Evolutionary conservation across 2,329 filamentous ascomycete species (phyloP).

Genomic region (Amesomyces nigricolor): DNA sequence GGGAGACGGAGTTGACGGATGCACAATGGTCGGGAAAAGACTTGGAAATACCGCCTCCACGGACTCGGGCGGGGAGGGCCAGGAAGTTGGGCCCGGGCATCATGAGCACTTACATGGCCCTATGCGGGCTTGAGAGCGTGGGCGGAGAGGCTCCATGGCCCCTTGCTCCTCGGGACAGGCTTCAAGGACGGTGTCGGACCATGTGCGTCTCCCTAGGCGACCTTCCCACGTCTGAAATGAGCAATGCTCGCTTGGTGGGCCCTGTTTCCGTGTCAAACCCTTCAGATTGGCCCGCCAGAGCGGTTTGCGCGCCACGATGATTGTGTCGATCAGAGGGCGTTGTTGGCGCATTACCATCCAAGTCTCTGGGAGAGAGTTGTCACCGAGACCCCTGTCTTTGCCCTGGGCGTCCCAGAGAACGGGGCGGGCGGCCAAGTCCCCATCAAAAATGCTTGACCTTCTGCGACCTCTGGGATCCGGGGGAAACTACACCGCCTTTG

Average conservation of each 20-base stretch:
- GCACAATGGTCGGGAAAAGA: slow-evolving; percentile 2
- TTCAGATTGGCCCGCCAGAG: slow-evolving; percentile 29
- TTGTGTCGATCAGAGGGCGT: slow-evolving; percentile 31
- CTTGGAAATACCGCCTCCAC: slow-evolving; percentile 3
- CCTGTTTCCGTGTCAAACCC: slow-evolving; percentile 26
- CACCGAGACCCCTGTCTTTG: slow-evolving; percentile 20
- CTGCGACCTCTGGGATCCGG: slow-evolving; percentile 13
- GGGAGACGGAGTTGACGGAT: not conserved
- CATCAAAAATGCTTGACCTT: slow-evolving; percentile 7
- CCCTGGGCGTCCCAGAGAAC: slow-evolving; percentile 13
- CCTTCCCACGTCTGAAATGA: slow-evolving; percentile 29
- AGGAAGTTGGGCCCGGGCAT: slow-evolving; percentile 18
- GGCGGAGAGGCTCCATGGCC: slow-evolving; percentile 22
- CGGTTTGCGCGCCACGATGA: slow-evolving; percentile 32
- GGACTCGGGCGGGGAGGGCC: slow-evolving; percentile 6
- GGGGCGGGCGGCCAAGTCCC: slow-evolving; percentile 12
- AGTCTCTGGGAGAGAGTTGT: slow-evolving; percentile 16
- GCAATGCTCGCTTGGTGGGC: slow-evolving; percentile 30
- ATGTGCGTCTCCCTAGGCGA: slow-evolving; percentile 24
- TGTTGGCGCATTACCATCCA: slow-evolving; percentile 22
- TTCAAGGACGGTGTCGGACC: slow-evolving; percentile 21
- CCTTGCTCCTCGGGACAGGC: slow-evolving; percentile 23
- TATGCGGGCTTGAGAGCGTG: slow-evolving; percentile 22
- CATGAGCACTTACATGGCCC: slow-evolving; percentile 23
- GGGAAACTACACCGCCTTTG: slow-evolving; percentile 19